Base-by-base conservation (phyloP, 108 stramenopile genomes). In the Cyclotella atomus region DNA sequence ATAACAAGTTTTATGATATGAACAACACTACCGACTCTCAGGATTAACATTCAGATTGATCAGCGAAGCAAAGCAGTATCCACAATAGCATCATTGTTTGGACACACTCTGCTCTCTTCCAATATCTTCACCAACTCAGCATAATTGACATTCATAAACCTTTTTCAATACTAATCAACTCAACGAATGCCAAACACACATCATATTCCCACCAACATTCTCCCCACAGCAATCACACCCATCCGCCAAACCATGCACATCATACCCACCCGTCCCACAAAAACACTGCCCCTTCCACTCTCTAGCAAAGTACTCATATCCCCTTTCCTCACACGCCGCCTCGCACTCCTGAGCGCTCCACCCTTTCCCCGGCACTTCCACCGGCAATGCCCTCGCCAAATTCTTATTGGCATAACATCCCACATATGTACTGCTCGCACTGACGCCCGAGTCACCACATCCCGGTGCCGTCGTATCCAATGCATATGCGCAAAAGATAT, bases 401-500 rank as follows among this genome's bases (percentile, higher is more conserved):
- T 64, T 64, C 63, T 46, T 64, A 46, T 64, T 29, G 14, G 4
- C 23, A 29, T 46, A 64, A 46, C 63, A 64, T 3, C 63, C 63
- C 7, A 64, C 44, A 46, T 64, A 64, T 7, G 41, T 25, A 29
- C 32, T 35, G 9, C 25, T 28, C 3, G 25, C 2, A 44, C 32
- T 46, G 16, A 55, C 54, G 28, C 63, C 63, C 15, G 23, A 28
- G 10, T 23, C 63, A 46, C 16, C 44, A 19, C 68, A 69, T 19
- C 68, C 68, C 3, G 68, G 68, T 14, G 55, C 68, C 35, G 54
- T n/a, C 3, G 1, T 4, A 7, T 49, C 68, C 0, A 52, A 8
- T 49, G 33, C 36, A 47, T 49, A 74, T 0, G 59, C 73, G 32
- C 73, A 74, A 32, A 74, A 61, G 25, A 45, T 56, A 43, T 57